A percentile compares a stretch with the other conserved stretches of the same genome.
Evolutionary conservation across 306 rosid species (phyloP).

Genomic region (Castanopsis chinensis): DNA sequence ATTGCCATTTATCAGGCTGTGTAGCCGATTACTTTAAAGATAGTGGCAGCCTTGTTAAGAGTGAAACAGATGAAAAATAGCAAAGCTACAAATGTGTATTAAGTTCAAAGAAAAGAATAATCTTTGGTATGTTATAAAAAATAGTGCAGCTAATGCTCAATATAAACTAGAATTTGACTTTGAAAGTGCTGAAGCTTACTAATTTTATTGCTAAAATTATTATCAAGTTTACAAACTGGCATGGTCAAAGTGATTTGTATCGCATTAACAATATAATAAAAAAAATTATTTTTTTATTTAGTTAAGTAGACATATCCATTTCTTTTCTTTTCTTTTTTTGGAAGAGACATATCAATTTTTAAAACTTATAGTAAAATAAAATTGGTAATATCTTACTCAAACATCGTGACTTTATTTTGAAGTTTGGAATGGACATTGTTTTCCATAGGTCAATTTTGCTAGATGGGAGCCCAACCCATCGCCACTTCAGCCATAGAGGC

Average conservation of each 20-base stretch:
- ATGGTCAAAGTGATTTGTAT: no score
- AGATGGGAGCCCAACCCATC: constrained; percentile 92
- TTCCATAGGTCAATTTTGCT: constrained; percentile 68
- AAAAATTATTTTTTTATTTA: no score
- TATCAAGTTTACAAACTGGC: no score
- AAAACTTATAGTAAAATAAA: no score
- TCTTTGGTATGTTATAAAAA: constrained; percentile 43
- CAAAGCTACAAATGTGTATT: constrained; percentile 67
- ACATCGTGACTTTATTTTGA: neutral
- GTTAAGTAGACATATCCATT: no score
- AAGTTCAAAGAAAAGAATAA: constrained; percentile 65
- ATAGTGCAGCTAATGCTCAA: no score
- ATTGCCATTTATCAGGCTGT: constrained; percentile 36
- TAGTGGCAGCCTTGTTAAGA: constrained; percentile 5
- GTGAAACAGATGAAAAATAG: constrained; percentile 32
- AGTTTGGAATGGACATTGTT: neutral
- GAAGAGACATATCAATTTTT: neutral
- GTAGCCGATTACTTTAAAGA: constrained; percentile 43
- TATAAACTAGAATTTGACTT: neutral
- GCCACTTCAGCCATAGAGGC: constrained; percentile 73
- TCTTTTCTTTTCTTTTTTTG: no score
- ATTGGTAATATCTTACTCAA: no score
- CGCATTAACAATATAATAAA: no score
- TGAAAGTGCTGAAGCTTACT: no score
- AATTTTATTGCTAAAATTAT: no score